Evolutionary conservation across 2,329 filamentous ascomycete genomes (phyloP).

Genomic region (Botryotinia calthae): DNA sequence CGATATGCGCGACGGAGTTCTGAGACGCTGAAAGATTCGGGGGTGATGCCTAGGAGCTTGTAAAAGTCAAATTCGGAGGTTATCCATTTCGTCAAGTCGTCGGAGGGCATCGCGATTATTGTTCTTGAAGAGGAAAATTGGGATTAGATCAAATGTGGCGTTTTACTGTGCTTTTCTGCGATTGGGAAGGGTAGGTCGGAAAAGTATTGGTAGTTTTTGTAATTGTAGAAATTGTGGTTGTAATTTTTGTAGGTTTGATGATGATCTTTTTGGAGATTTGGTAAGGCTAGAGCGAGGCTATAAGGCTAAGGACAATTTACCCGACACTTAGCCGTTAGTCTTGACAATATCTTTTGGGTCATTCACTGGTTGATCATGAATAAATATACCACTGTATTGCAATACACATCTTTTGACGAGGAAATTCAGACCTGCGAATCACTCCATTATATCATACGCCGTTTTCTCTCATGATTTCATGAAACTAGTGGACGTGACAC

Average conservation of each 20-base stretch:
- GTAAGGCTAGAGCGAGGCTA: neutral
- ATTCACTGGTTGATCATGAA: neutral
- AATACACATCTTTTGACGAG: neutral
- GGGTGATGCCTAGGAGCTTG: slow-evolving; percentile 34
- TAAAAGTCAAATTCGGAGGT: slow-evolving; percentile 40
- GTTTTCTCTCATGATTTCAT: neutral
- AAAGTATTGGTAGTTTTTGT: slow-evolving; percentile 2
- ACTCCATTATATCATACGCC: neutral
- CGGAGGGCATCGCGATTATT: slow-evolving; percentile 34
- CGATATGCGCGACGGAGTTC: slow-evolving; percentile 62
- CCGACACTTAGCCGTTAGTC: neutral
- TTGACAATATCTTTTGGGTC: neutral
- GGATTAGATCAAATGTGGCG: neutral
- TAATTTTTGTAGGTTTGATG: neutral
- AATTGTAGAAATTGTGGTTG: neutral
- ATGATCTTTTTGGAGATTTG: neutral
- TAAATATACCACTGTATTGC: neutral
- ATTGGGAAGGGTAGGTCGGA: neutral
- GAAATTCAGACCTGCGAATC: neutral
- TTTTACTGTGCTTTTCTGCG: neutral
- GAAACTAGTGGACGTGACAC: neutral
- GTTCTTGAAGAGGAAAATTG: neutral
- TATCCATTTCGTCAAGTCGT: slow-evolving; percentile 37
- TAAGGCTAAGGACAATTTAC: neutral
- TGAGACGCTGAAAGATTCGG: slow-evolving; percentile 32